Conservation (phyloP, 176 grass and related monocot species). For the Chrysopogon serrulatus region DNA sequence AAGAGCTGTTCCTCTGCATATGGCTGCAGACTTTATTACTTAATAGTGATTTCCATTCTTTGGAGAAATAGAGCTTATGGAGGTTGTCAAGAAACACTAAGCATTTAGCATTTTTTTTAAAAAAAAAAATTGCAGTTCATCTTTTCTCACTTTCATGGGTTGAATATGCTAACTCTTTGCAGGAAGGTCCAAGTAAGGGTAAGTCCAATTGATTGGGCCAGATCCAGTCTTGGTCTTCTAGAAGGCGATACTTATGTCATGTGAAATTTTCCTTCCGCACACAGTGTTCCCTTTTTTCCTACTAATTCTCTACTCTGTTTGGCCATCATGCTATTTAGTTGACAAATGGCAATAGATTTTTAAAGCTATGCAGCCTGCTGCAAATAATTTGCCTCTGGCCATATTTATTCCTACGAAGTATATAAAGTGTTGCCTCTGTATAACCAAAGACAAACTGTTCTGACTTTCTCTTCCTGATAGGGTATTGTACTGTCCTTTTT, state of each 20-base stretch:
- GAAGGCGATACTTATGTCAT: not conserved
- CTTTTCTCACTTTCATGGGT: not conserved
- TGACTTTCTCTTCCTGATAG: not conserved
- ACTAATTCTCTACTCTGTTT: not conserved
- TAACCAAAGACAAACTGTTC: not conserved
- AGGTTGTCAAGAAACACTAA: not conserved
- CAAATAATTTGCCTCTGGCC: not conserved
- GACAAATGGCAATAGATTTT: not conserved
- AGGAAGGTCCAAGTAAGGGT: not conserved
- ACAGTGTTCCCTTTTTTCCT: not conserved
- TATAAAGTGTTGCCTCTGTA: not conserved
- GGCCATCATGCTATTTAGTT: not conserved
- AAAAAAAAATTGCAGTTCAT: not conserved
- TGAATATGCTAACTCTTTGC: not conserved
- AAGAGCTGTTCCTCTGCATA: not conserved
- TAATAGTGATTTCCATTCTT: not conserved
- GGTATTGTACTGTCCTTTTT: not conserved
- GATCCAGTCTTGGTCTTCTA: not conserved
- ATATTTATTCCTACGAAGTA: not conserved
- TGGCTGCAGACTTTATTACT: not conserved
- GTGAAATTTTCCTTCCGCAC: not conserved
- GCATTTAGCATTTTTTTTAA: not conserved
- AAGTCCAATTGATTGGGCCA: not conserved
- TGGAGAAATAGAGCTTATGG: not conserved
- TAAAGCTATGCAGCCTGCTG: not conserved